Evolutionary conservation across 2,329 filamentous ascomycete species (phyloP).

Genomic region (Xylariales sp.): DNA sequence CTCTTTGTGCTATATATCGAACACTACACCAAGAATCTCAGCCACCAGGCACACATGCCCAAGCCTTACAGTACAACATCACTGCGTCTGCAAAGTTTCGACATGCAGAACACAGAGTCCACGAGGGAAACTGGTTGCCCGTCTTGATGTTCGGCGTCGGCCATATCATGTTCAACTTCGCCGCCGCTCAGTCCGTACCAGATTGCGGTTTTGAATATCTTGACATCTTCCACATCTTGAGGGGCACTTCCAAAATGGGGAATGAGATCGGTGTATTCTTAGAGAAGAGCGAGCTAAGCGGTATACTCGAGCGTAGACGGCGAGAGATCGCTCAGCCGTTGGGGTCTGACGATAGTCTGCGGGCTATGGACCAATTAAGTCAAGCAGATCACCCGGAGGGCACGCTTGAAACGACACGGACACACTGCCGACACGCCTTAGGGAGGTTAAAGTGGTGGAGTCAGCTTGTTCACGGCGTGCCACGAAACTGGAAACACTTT

Average conservation of each 20-base stretch:
- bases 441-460: conserved; percentile 40
- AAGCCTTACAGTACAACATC: conserved; percentile 42
- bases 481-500: conserved; percentile 41
- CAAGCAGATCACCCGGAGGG: conserved; percentile 11
- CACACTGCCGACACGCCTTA: conserved; percentile 36
- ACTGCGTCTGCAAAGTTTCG: conserved; percentile 63
- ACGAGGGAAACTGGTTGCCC: conserved; percentile 72
- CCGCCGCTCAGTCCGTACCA: conserved; percentile 23
- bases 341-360: background rate
- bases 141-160: conserved; percentile 42
- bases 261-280: conserved; percentile 36
- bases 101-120: conserved; percentile 67
- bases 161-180: conserved; percentile 45
- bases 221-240: conserved; percentile 39
- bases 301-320: conserved; percentile 18
- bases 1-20: conserved; percentile 38
- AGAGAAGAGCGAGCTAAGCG: conserved; percentile 30
- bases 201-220: conserved; percentile 34
- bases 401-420: conserved; percentile 26
- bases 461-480: conserved; percentile 29
- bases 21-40: conserved; percentile 24
- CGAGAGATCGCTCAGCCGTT: background rate
- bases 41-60: conserved; percentile 26
- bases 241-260: conserved; percentile 37
- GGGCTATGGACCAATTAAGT: conserved; percentile 20